phyloP scores from a whole-genome alignment of 495 filamentous ascomycete genomes.

The Durotheca rogersii region DNA sequence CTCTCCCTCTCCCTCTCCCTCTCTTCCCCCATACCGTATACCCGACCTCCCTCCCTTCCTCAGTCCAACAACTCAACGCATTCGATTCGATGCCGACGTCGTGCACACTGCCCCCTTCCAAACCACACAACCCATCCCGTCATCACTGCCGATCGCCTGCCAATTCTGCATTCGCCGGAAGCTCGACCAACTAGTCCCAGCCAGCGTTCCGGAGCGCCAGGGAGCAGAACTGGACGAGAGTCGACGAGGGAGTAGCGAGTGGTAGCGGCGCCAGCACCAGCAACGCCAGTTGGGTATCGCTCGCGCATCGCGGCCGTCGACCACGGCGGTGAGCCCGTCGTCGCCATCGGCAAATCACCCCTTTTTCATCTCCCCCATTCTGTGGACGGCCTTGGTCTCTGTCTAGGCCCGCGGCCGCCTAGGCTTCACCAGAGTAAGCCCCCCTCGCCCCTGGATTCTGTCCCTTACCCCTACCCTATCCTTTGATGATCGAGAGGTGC shows the following conservation, averaged over 20 bases:
- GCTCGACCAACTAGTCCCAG: no score
- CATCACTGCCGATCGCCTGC: conserved; percentile 15
- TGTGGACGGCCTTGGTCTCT: conserved; percentile 25
- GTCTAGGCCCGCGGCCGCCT: conserved; percentile 38
- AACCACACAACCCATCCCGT: conserved; percentile 10
- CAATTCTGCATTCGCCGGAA: conserved; percentile 24
- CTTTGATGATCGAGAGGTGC: neutral
- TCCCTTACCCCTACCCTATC: neutral
- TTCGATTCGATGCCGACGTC: conserved; percentile 32
- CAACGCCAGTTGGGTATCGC: conserved; percentile 17
- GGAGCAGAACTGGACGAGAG: no score
- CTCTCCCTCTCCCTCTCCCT: neutral
- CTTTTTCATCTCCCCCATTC: conserved; percentile 17
- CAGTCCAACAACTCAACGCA: conserved; percentile 5
- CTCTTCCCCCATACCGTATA: conserved; percentile 10
- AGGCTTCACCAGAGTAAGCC: conserved; percentile 36
- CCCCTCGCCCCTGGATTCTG: neutral
- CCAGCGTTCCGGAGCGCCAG: no score
- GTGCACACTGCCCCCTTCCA: conserved; percentile 12
- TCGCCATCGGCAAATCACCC: conserved; percentile 23
- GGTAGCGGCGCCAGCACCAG: neutral
- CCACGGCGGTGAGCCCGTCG: conserved; percentile 31
- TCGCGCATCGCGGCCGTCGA: conserved; percentile 19
- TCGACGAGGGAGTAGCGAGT: no score
- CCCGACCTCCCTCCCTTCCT: conserved; percentile 27